Evolutionary conservation across 306 rosid species (phyloP), one percentile per base, ranked within the genome.

Genomic region (Glycine latifolia): DNA sequence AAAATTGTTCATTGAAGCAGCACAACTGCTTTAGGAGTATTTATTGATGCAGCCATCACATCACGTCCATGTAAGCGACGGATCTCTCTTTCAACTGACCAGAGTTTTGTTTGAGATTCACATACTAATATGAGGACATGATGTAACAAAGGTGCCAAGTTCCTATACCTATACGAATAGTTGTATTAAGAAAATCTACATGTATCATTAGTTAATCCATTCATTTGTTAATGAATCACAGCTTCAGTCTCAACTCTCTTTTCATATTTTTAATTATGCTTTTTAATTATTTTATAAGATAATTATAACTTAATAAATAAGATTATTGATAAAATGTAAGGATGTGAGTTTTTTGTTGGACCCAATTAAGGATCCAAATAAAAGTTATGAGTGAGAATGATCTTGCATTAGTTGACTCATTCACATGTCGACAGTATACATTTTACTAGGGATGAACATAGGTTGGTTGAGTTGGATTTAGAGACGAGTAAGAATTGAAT

Each of bases 101-200:
- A 60, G 82, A 79, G 75, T 88, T 90, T 84, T 76, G 87, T 63
- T 52, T 79, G 85, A 79, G 80, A 88, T 67, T 87, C 75, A 76
- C 74, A 46, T 80, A 79, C 86, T 73, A 39, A 73, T 77, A 75
- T 84, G 85, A 75, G 71, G 85, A 85, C 68, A 54, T 59, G 77
- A 62, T 80, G 85, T 85, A 66, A 82, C 77, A 50, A 46, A 75
- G 78, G 71, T 70, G 44, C 71, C 63, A 17, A 67, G 79, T 71
- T 79, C 82, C 75, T 68, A 39, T 68, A 48, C 79, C 11, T 76
- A 86, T 71, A 82, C n/a, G 54, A 59, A 8, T 69, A 77, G 76
- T 59, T 39, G 48, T 65, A 49, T 37, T n/a, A 58, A 60, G 80
- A 75, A 61, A 50, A 73, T 35, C 41, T 78, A 33, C 74, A 16